phyloP scores from a whole-genome alignment of 1,284 basidiomycete species.

The Ceraceosorus bombacis region DNA sequence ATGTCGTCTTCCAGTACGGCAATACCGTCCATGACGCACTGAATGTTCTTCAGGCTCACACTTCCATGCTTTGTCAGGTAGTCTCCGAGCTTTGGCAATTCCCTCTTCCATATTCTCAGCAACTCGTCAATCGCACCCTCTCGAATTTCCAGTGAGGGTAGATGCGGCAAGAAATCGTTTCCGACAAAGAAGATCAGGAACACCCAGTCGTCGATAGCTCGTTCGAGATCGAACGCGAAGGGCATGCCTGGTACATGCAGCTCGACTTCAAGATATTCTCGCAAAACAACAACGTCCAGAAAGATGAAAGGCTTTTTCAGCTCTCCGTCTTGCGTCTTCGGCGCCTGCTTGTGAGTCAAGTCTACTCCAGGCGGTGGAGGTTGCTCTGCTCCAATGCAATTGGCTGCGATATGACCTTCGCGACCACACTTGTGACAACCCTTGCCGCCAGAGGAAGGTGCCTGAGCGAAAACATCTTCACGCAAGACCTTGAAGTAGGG shows the following conservation, averaged over 20 bases:
- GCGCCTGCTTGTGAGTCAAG: conserved; percentile 8
- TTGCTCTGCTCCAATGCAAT: conserved; percentile 59
- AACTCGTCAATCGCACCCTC: conserved; percentile 98
- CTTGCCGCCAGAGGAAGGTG: conserved; percentile 56
- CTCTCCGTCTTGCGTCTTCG: conserved; percentile 48
- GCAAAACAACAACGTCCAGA: conserved; percentile 86
- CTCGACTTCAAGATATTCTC: conserved; percentile 96
- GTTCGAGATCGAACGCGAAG: conserved; percentile 90
- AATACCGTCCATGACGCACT: conserved; percentile 90
- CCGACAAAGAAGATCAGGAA: conserved; percentile 99
- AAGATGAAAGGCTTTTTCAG: conserved; percentile 95
- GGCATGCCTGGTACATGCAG: conserved; percentile 68
- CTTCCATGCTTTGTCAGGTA: conserved; percentile 91
- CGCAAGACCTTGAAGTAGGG: conserved; percentile 93
- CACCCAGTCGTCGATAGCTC: conserved; percentile 99
- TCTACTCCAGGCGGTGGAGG: conserved; percentile 23
- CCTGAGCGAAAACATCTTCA: conserved; percentile 90
- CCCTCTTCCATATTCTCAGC: conserved; percentile 87
- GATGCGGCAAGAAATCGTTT: conserved; percentile 97
- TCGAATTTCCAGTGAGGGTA: conserved; percentile 94
- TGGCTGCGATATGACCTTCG: conserved; percentile 84
- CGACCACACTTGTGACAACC: conserved; percentile 83
- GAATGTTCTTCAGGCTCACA: conserved; percentile 74
- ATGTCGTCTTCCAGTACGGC: conserved; percentile 90
- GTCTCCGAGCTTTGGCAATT: conserved; percentile 87